Conservation (phyloP, 1,284 basidiomycete species). For the Veloboletus limbatus region DNA sequence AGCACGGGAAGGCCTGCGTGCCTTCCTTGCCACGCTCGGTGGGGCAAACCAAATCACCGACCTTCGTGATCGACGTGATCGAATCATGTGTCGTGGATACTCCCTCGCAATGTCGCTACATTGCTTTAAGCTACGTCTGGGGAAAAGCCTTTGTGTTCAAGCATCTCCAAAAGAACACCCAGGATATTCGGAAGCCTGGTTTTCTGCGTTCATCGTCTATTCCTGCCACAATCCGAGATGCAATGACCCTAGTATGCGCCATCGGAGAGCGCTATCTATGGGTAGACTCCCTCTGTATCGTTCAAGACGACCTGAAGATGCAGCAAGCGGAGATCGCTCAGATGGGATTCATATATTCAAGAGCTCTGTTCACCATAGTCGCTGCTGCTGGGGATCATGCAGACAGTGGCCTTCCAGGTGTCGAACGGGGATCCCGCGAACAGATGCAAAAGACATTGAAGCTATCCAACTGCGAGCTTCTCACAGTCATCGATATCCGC, state of each 20-base stretch:
- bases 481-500: constrained; percentile 12
- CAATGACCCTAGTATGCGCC: constrained; percentile 17
- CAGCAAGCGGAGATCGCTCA: constrained; percentile 14
- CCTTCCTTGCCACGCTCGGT: background rate
- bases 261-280: constrained; percentile 27
- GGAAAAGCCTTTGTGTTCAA: constrained; percentile 10
- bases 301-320: constrained; percentile 21
- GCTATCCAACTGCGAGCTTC: constrained; percentile 6
- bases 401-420: constrained; percentile 14
- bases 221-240: constrained; percentile 22
- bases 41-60: background rate
- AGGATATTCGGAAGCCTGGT: constrained; percentile 6
- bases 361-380: constrained; percentile 21
- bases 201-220: constrained; percentile 11
- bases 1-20: constrained; percentile 11
- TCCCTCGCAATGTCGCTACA: constrained; percentile 16
- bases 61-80: constrained; percentile 18
- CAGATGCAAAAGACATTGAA: constrained; percentile 12
- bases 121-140: constrained; percentile 26
- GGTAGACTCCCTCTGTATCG: constrained; percentile 27
- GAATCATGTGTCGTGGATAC: constrained; percentile 17
- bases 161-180: constrained; percentile 14
- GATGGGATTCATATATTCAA: constrained; percentile 22
- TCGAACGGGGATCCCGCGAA: constrained; percentile 4
- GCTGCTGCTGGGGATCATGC: constrained; percentile 21